Percentiles rank a stretch among this genome's conserved stretches.
Evolutionary conservation across 129 eudicot species (phyloP).

Genomic region (Silybum marianum): DNA sequence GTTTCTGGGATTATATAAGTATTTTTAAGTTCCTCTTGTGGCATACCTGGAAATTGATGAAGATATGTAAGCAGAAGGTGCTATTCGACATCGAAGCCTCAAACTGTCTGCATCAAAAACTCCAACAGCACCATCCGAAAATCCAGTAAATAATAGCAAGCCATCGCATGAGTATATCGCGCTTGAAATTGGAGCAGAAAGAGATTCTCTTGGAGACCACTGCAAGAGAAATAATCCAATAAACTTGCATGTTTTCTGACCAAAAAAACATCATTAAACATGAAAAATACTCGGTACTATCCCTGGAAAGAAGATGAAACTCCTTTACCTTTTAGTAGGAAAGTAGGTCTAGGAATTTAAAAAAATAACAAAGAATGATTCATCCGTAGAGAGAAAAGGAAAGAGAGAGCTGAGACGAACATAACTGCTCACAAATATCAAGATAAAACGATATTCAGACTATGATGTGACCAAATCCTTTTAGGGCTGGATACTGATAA

Average conservation of each 20-base stretch:
- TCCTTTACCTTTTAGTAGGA: not conserved
- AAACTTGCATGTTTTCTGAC: not conserved
- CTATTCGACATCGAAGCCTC: constrained; percentile 69
- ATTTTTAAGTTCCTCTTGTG: not conserved
- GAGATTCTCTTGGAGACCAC: constrained; percentile 84
- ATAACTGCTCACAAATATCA: not conserved
- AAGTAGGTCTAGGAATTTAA: not conserved
- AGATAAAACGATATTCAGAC: not conserved
- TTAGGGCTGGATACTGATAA: not conserved
- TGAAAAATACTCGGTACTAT: not conserved
- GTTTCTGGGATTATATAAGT: not conserved
- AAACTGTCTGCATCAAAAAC: constrained; percentile 68
- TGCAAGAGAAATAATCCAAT: constrained; percentile 27
- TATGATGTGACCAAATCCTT: not conserved
- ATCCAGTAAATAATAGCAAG: constrained; percentile 60
- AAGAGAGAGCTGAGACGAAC: not conserved
- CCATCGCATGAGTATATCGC: constrained; percentile 84
- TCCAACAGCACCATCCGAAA: constrained; percentile 79
- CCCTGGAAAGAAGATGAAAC: not conserved
- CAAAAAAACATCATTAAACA: not conserved
- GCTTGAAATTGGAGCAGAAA: constrained; percentile 71
- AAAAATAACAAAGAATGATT: not conserved
- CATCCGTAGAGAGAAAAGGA: not conserved
- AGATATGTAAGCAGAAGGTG: constrained; percentile 71
- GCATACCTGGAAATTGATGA: constrained; percentile 63